Conservation (phyloP, 2,329 filamentous ascomycete species). For the Apiospora rasikravindrae region DNA sequence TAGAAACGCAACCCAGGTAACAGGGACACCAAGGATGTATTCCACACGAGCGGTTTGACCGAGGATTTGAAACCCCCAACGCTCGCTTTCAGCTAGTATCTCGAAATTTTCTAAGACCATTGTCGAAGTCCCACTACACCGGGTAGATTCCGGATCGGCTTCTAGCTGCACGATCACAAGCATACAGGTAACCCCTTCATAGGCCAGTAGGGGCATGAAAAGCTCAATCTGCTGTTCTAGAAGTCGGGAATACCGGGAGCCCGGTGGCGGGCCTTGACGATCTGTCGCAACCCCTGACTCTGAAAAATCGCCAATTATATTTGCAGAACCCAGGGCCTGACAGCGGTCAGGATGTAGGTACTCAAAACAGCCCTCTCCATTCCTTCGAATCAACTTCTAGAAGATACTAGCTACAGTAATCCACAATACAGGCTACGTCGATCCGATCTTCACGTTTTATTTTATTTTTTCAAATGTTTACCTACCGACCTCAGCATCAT, state of each 20-base stretch:
- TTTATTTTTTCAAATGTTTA: too few relatives aligned
- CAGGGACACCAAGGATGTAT: not conserved
- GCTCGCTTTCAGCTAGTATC: not conserved
- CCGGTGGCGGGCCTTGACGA: not conserved
- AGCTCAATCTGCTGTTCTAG: not conserved
- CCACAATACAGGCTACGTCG: not conserved
- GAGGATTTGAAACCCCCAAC: not conserved
- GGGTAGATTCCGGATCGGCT: not conserved
- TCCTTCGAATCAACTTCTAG: not conserved
- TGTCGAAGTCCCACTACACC: not conserved
- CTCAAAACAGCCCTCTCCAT: not conserved
- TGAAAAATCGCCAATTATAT: not conserved
- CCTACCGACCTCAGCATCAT: too few relatives aligned
- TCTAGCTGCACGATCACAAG: not conserved
- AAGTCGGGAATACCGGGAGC: not conserved
- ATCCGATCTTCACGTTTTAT: too few relatives aligned
- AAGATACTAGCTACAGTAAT: not conserved
- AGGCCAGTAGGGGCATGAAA: not conserved
- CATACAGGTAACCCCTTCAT: not conserved
- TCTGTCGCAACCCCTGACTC: not conserved
- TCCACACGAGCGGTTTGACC: not conserved
- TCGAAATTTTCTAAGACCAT: not conserved
- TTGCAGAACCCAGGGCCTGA: not conserved
- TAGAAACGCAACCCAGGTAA: not conserved
- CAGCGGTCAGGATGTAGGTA: conserved; percentile 5